These are phyloP conservation scores for Saccharomycopsis schoenii DNA, from an alignment of 805 yeast genomes.

Conservation along the genomic window DNA sequence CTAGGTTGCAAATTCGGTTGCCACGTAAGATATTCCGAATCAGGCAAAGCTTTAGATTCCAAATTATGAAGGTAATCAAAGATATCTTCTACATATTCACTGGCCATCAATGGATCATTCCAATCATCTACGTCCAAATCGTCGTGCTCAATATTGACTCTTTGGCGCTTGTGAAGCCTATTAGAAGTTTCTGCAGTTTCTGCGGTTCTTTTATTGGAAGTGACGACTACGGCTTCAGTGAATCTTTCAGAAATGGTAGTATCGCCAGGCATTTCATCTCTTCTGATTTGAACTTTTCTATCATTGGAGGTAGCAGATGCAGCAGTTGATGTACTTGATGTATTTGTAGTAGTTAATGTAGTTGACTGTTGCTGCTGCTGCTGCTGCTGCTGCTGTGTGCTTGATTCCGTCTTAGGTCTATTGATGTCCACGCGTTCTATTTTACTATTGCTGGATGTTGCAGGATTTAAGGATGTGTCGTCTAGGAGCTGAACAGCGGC, in stretches of 20 bases:
- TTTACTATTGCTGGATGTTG: background rate
- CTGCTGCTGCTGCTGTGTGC: background rate
- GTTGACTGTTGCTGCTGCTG: background rate
- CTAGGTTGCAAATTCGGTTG: constrained; percentile 65
- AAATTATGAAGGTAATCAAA: constrained; percentile 67
- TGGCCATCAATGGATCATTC: constrained; percentile 80
- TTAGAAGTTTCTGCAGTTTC: constrained; percentile 1
- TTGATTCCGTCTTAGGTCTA: background rate
- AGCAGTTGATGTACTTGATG: background rate
- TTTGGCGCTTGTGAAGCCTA: constrained; percentile 3
- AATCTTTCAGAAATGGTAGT: background rate
- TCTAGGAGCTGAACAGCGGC: background rate
- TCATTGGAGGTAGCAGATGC: background rate
- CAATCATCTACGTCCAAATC: constrained; percentile 62
- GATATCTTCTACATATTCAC: constrained; percentile 84
- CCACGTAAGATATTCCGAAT: constrained; percentile 52
- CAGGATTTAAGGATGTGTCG: background rate
- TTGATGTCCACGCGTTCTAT: background rate
- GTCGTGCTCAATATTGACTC: constrained; percentile 31
- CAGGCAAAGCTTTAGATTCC: constrained; percentile 67
- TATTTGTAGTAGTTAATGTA: background rate
- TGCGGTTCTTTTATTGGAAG: constrained; percentile 20
- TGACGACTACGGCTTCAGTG: background rate
- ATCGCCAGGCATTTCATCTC: constrained; percentile 2
- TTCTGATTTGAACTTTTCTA: constrained; percentile 5